Evolutionary conservation across 2,329 filamentous ascomycete genomes (phyloP), one percentile per base, ranked within the genome.

Genomic region (Helotiales sp.): DNA sequence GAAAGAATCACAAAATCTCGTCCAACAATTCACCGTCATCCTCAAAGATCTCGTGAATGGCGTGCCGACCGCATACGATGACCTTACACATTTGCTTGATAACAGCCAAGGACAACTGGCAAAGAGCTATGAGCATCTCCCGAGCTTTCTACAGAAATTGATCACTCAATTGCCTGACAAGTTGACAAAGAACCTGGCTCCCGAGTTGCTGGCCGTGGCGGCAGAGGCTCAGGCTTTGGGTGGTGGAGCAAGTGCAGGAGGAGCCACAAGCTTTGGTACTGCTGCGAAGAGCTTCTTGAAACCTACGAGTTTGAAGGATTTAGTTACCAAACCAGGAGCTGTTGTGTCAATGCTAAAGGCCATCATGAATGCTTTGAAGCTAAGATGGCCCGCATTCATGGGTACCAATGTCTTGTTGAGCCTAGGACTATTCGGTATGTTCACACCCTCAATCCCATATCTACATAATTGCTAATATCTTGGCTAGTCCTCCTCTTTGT

Each of bases 331-430:
- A 65, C 90, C 96, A 2, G 90, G 92, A n/a, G 88, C 91, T 0
- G 81, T 97, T 3, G 90, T 90, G 1, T 85, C 86, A 2, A 88
- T 97, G 81, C 77, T 99, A 47, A 88, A 89, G 69, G 91, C 89
- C n/a, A 96, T 98, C 55, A 87, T 98, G 70, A 90, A 90, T 59
- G 93, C 93, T 52, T 75, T 99, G 57, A 91, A 93, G 74, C 78
- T 90, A 60, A 81, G 93, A 46, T 98, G 96, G 82, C 95, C 95
- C 0, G 92, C 92, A 0, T 88, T 97, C 62, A 84, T 96, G 60
- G 93, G 93, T 12, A 93, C 93, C 54, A 98, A 96, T 73, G 87
- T 96, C 17, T 79, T 98, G 15, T 91, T 96, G 86, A 95, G 90
- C 62, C 78, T 98, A 63, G 92, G 91, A 0, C 77, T 98, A 1